These are phyloP conservation scores for Trichosporon asahii DNA, from an alignment of 1,284 basidiomycete genomes.

Conservation along the genomic window DNA sequence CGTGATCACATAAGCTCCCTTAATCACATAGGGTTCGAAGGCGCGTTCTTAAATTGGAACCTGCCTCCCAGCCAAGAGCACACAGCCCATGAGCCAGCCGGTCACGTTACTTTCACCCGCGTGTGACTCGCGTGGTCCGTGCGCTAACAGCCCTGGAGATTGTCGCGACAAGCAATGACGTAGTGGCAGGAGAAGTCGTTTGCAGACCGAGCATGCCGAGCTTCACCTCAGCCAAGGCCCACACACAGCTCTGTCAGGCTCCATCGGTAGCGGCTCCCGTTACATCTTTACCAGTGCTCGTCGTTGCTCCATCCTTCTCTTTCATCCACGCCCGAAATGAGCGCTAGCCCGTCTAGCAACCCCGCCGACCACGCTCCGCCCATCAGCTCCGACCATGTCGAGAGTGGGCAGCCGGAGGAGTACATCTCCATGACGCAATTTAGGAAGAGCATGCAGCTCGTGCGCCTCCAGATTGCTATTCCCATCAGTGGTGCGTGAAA, in stretches of 20 bases:
- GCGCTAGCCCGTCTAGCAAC: slow-evolving; percentile 1
- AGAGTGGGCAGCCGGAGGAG: slow-evolving; percentile 26
- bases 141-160: background rate
- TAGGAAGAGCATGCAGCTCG: slow-evolving; percentile 45
- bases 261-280: background rate
- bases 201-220: background rate
- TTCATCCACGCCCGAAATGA: background rate
- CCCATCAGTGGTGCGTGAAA: slow-evolving; percentile 63
- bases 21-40: background rate
- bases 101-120: background rate
- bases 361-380: background rate
- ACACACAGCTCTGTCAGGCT: background rate
- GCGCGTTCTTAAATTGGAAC: slow-evolving; percentile 6
- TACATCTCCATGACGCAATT: slow-evolving; percentile 49
- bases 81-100: background rate
- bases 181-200: background rate
- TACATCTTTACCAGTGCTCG: background rate
- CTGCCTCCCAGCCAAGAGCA: background rate
- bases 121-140: background rate
- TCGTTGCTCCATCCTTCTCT: background rate
- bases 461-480: slow-evolving; percentile 69
- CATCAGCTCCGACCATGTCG: background rate
- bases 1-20: background rate
- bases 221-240: background rate
- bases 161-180: background rate